These are phyloP conservation scores for Blastobotrys malaysiensis DNA, from an alignment of 1,139 yeast genomes.

Conservation along the genomic window DNA sequence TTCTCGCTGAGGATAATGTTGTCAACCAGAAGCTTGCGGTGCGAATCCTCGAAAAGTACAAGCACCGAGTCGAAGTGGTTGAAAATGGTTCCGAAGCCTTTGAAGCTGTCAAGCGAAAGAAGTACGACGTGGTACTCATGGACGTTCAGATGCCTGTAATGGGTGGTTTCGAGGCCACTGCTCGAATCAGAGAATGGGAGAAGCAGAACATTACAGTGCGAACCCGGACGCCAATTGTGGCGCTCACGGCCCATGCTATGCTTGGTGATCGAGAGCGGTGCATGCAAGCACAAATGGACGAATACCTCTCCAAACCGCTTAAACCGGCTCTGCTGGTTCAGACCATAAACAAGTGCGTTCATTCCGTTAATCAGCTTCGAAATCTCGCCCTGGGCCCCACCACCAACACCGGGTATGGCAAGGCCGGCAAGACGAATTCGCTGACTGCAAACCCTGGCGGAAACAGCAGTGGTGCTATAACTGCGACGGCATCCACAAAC, in stretches of 20 bases:
- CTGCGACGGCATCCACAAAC: neutral
- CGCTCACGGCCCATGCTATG: constrained; percentile 90
- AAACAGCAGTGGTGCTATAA: neutral
- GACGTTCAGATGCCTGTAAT: constrained; percentile 94
- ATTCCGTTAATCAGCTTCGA: constrained; percentile 39
- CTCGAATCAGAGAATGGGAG: constrained; percentile 82
- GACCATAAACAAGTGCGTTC: constrained; percentile 79
- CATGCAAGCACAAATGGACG: constrained; percentile 86
- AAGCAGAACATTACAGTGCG: constrained; percentile 67
- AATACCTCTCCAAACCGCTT: constrained; percentile 78
- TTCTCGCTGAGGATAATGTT: constrained; percentile 81
- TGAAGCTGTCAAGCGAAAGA: constrained; percentile 62
- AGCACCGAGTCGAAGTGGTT: constrained; percentile 75
- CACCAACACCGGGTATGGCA: constrained; percentile 1
- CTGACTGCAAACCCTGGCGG: neutral
- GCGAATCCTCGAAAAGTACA: constrained; percentile 73
- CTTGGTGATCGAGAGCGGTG: constrained; percentile 84
- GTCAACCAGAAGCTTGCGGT: constrained; percentile 86
- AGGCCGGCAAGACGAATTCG: constrained; percentile 1
- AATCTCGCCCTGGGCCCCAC: constrained; percentile 34
- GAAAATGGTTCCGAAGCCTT: constrained; percentile 81
- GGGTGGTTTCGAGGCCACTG: constrained; percentile 93
- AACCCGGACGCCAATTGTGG: constrained; percentile 81
- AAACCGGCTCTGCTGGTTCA: constrained; percentile 78
- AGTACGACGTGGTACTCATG: constrained; percentile 80